Evolutionary conservation across 2,329 filamentous ascomycete species (phyloP).

Genomic region (Colletotrichum sidae): DNA sequence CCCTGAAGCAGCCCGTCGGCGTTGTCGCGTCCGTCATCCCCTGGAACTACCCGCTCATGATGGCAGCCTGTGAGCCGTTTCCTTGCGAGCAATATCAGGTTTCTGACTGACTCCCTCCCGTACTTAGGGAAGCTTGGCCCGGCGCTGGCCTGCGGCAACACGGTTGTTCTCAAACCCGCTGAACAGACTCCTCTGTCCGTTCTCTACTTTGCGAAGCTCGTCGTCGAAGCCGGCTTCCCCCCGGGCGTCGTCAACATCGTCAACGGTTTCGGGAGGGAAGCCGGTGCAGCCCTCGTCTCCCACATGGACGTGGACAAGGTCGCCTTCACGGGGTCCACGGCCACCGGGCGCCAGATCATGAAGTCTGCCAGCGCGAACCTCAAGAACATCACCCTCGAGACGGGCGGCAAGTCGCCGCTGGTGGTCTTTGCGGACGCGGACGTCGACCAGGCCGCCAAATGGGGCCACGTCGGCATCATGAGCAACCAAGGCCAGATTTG

Average conservation of each 20-base stretch:
- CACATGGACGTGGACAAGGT: too few relatives aligned
- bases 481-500: too few relatives aligned
- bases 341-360: too few relatives aligned
- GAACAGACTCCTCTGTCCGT: slow-evolving; percentile 76
- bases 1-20: slow-evolving; percentile 76
- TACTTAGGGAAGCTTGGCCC: slow-evolving; percentile 76
- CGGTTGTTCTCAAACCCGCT: slow-evolving; percentile 73
- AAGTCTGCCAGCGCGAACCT: too few relatives aligned
- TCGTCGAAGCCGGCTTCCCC: slow-evolving; percentile 81
- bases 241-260: slow-evolving; percentile 82
- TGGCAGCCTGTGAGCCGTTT: slow-evolving; percentile 51
- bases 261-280: slow-evolving; percentile 76
- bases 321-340: too few relatives aligned
- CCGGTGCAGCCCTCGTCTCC: slow-evolving; percentile 45
- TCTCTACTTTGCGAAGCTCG: slow-evolving; percentile 73
- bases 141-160: slow-evolving; percentile 73
- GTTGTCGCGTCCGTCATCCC: slow-evolving; percentile 82
- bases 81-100: too few relatives aligned
- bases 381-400: too few relatives aligned
- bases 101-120: too few relatives aligned
- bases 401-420: too few relatives aligned
- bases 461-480: too few relatives aligned
- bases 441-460: too few relatives aligned
- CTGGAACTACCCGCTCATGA: slow-evolving; percentile 75
- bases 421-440: too few relatives aligned